These are phyloP conservation scores for Fusarium xyrophilum DNA, from an alignment of 2,329 filamentous ascomycete species.

Conservation along the genomic window DNA sequence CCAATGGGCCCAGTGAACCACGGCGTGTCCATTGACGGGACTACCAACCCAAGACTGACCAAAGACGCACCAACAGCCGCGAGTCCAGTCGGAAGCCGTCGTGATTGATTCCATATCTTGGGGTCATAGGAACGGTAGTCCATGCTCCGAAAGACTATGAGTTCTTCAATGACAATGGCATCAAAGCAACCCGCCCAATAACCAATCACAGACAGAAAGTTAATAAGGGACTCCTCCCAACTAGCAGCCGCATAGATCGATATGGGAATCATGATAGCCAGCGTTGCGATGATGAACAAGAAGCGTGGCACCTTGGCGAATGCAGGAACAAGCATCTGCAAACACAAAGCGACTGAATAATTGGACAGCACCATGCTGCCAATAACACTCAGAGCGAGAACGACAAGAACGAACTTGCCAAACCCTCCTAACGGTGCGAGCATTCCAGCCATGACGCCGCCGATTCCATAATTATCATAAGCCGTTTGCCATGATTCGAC, in stretches of 20 bases:
- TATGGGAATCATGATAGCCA: conserved; percentile 53
- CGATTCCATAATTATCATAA: conserved; percentile 42
- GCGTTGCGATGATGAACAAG: conserved; percentile 50
- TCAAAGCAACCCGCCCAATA: conserved; percentile 57
- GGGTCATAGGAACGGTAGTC: conserved; percentile 52
- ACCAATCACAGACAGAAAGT: conserved; percentile 54
- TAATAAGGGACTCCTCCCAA: conserved; percentile 52
- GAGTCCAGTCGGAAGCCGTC: conserved; percentile 52
- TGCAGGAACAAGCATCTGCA: conserved; percentile 53
- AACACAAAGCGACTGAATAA: conserved; percentile 49
- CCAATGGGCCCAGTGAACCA: conserved; percentile 55
- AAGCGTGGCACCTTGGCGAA: conserved; percentile 52
- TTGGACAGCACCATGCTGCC: conserved; percentile 51
- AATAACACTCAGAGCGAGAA: conserved; percentile 46
- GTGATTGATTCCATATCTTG: conserved; percentile 53
- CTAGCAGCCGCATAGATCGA: conserved; percentile 51
- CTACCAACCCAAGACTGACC: conserved; percentile 50
- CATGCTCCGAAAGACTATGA: conserved; percentile 52
- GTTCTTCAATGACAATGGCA: conserved; percentile 51
- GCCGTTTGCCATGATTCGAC: conserved; percentile 42
- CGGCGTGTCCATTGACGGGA: conserved; percentile 53
- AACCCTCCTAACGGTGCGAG: conserved; percentile 43
- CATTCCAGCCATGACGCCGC: conserved; percentile 45
- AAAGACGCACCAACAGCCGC: conserved; percentile 54
- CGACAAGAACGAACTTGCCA: conserved; percentile 48